Base-by-base conservation (phyloP, 164 flowering plant genomes). In the Taxillus chinensis region DNA sequence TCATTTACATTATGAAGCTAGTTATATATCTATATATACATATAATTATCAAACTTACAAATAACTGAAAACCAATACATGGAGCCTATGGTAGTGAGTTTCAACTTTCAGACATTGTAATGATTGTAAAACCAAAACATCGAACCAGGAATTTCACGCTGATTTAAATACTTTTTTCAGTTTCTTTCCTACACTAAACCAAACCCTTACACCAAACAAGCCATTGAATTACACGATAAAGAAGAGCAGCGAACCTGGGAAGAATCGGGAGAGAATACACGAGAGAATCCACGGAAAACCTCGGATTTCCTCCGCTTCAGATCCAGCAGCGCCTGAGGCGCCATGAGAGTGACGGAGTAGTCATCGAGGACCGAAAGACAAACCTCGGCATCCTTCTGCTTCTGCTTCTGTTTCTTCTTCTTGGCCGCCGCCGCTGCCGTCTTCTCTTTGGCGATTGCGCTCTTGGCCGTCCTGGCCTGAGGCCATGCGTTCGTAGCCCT, bases 281-380 rank as follows among this genome's bases (percentile, higher is more conserved):
- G 80, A 53, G 80, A 79, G 68, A 90, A 92, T 8, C 98, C 98
- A 61, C 77, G 81, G 57, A 83, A 92, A 2, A 77, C 75, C 68
- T 85, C 98, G 0, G 86, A 70, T 59, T 86, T 92, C 3, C 67
- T 64, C 49, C 96, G 77, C 66, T 80, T 83, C 9, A 76, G 8
- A 15, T 82, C 90, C 46, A 70, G 79, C 66, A 82, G 45, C 0
- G 63, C 61, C 16, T 48, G 37, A 3, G 95, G 93, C 5, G 88
- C 81, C 2, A 76, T 64, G 27, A 90, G 66, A 0, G 83, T 82
- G 3, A 90, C 86, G 0, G 95, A 85, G 0, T 64, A 67, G 1
- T 76, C 42, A 66, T 81, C 80, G n/a, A 72, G 81, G 0, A 75
- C 82, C 5, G 55, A n/a, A 9, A 90, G 57, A 48, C 90, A 90